Evolutionary conservation across 2,329 filamentous ascomycete genomes (phyloP).

Genomic region (Scolecobasidium constrictum): DNA sequence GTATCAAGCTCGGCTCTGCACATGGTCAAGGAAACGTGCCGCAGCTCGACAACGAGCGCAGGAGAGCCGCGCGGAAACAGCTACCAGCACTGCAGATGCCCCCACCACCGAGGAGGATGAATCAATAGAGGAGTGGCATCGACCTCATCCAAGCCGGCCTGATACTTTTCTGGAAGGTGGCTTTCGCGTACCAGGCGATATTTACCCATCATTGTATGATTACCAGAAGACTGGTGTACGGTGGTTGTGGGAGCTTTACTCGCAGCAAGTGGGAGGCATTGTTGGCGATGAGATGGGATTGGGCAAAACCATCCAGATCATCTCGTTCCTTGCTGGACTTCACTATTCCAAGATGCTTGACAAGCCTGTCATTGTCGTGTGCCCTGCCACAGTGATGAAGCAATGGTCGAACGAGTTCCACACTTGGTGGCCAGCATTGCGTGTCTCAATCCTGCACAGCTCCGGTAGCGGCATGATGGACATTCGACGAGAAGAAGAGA

Average conservation of each 20-base stretch:
- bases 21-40: constrained; percentile 60
- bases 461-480: constrained; percentile 96
- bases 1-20: constrained; percentile 63
- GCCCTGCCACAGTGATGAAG: constrained; percentile 85
- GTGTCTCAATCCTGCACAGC: constrained; percentile 88
- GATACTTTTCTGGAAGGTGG: constrained; percentile 67
- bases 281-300: constrained; percentile 97
- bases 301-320: constrained; percentile 82
- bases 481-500: constrained; percentile 47
- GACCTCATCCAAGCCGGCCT: constrained; percentile 71
- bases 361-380: constrained; percentile 82
- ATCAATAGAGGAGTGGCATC: constrained; percentile 58
- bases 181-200: constrained; percentile 79
- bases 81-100: constrained; percentile 1
- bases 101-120: constrained; percentile 22
- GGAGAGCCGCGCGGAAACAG: constrained; percentile 15
- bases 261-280: constrained; percentile 84
- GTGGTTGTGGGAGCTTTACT: constrained; percentile 89
- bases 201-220: constrained; percentile 83
- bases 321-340: constrained; percentile 76
- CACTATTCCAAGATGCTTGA: constrained; percentile 82
- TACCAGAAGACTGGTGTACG: constrained; percentile 97
- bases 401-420: constrained; percentile 99
- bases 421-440: constrained; percentile 96
- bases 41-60: constrained; percentile 40